These are phyloP conservation scores for Breynia disticha DNA, from an alignment of 441 rosid species.

Conservation along the genomic window DNA sequence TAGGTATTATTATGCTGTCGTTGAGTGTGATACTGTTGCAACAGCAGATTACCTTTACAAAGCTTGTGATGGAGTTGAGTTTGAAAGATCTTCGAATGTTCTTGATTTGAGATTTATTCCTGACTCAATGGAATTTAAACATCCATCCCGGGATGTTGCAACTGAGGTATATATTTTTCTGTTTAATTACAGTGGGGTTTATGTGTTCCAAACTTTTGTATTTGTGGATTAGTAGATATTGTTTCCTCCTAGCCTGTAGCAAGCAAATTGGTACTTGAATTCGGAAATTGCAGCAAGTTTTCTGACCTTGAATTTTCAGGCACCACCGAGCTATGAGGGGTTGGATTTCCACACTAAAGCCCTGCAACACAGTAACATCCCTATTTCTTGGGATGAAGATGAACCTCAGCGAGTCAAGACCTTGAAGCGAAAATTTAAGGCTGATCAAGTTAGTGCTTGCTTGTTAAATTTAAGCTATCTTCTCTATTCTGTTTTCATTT, in stretches of 20 bases:
- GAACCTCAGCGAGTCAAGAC: slow-evolving; percentile 84
- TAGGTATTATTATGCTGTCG: slow-evolving; percentile 84
- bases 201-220: not conserved
- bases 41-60: slow-evolving; percentile 78
- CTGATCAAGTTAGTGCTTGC: slow-evolving; percentile 51
- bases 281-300: slow-evolving; percentile 2
- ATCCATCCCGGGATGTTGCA: slow-evolving; percentile 79
- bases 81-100: slow-evolving; percentile 91
- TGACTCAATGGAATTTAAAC: slow-evolving; percentile 78
- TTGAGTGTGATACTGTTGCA: slow-evolving; percentile 69
- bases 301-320: slow-evolving; percentile 28
- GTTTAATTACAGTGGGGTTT: not conserved
- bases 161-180: slow-evolving; percentile 47
- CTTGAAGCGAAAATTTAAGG: slow-evolving; percentile 58
- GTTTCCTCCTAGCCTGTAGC: not conserved
- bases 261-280: not conserved
- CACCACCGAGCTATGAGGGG: slow-evolving; percentile 62
- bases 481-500: not conserved
- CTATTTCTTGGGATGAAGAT: slow-evolving; percentile 90
- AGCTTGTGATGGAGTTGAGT: slow-evolving; percentile 77
- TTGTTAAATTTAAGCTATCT: no score
- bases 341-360: slow-evolving; percentile 70
- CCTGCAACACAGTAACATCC: slow-evolving; percentile 68
- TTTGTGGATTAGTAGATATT: not conserved
- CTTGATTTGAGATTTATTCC: slow-evolving; percentile 92